Percentiles rank a stretch among this genome's conserved stretches.
Conservation (phyloP, 352 stramenopile species). For the Pilasporangium apinafurcum region DNA sequence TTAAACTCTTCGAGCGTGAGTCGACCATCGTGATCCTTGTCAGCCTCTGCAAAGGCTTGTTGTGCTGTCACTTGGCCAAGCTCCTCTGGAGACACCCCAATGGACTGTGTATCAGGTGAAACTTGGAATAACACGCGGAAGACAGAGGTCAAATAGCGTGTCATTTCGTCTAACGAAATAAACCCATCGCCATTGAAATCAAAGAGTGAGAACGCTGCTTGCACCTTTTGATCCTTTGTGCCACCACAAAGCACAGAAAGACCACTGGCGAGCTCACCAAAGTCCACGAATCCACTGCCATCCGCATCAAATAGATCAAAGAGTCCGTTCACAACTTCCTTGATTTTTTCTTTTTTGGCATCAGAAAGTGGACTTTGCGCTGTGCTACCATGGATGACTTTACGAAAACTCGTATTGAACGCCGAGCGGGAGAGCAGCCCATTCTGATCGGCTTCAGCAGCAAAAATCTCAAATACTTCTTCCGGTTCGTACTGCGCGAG, state of each 20-base stretch:
- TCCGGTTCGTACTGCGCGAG: constrained; percentile 67
- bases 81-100: constrained; percentile 67
- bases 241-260: constrained; percentile 79
- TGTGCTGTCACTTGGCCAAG: constrained; percentile 73
- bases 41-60: constrained; percentile 67
- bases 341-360: constrained; percentile 36
- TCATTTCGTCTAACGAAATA: constrained; percentile 85
- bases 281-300: constrained; percentile 69
- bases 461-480: constrained; percentile 87
- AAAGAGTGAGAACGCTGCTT: constrained; percentile 80
- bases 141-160: constrained; percentile 80
- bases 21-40: constrained; percentile 63
- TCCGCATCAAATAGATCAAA: constrained; percentile 83
- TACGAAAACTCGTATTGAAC: constrained; percentile 76
- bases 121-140: constrained; percentile 85
- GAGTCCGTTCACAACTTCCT: constrained; percentile 52
- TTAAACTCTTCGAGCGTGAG: constrained; percentile 85
- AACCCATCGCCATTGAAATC: constrained; percentile 88
- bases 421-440: constrained; percentile 62
- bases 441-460: constrained; percentile 61
- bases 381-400: constrained; percentile 37
- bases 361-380: constrained; percentile 1
- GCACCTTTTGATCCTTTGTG: constrained; percentile 83
- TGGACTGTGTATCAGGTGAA: constrained; percentile 48
- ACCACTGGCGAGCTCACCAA: constrained; percentile 76